phyloP scores from a whole-genome alignment of 2,329 filamentous ascomycete species.

The Aaosphaeria arxii region DNA sequence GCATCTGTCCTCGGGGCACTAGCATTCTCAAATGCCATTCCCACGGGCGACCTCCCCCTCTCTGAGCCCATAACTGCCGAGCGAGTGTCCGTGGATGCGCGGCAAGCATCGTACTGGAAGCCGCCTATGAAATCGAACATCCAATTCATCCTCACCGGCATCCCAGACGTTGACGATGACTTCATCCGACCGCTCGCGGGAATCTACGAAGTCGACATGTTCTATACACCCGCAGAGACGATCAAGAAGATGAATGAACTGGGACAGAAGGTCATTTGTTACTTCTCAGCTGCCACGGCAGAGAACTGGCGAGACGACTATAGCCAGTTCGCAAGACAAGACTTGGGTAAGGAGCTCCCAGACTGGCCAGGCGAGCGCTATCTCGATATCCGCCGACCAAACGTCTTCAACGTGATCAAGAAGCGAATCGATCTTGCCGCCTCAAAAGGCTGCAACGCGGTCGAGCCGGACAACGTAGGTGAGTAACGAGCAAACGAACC shows the following conservation, averaged over 20 bases:
- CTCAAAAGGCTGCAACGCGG: constrained; percentile 35
- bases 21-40: constrained; percentile 8
- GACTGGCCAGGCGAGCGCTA: constrained; percentile 23
- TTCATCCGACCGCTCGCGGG: constrained; percentile 14
- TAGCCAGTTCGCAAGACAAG: constrained; percentile 11
- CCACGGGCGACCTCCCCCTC: constrained; percentile 11
- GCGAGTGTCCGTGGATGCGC: constrained; percentile 3
- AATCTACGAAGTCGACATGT: constrained; percentile 21
- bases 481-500: constrained; percentile 2
- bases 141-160: constrained; percentile 19
- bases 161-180: constrained; percentile 15
- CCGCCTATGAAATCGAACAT: constrained; percentile 19
- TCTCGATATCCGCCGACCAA: constrained; percentile 16
- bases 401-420: constrained; percentile 21
- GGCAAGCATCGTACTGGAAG: constrained; percentile 11
- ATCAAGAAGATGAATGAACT: constrained; percentile 13
- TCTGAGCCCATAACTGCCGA: constrained; percentile 10
- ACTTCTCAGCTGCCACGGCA: constrained; percentile 21
- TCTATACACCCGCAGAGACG: constrained; percentile 15
- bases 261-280: constrained; percentile 19
- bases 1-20: constrained; percentile 4
- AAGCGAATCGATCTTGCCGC: constrained; percentile 20
- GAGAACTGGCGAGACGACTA: constrained; percentile 23
- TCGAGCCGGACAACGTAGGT: constrained; percentile 36
- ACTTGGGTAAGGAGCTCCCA: constrained; percentile 15